A percentile compares a stretch with the other conserved stretches of the same genome.
Conservation (phyloP, 2,329 filamentous ascomycete species). For the Macrophomina phaseolina region DNA sequence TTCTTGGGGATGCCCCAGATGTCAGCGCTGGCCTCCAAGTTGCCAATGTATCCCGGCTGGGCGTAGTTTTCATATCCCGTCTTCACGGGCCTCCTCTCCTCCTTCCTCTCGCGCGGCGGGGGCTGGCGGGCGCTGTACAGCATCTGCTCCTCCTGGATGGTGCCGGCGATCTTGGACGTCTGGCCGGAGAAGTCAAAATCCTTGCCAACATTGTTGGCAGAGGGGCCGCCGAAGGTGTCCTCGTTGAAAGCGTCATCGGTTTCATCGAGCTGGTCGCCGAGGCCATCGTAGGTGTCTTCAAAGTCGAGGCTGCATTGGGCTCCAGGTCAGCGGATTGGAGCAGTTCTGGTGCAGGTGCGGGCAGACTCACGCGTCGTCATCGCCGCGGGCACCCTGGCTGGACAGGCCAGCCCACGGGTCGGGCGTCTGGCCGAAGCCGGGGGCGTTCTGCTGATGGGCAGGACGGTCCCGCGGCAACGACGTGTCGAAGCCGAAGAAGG, state of each 20-base stretch:
- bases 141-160: conserved; percentile 88
- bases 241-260: conserved; percentile 95
- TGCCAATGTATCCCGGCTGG: conserved; percentile 81
- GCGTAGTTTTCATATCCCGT: conserved; percentile 93
- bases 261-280: conserved; percentile 90
- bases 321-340: conserved; percentile 50
- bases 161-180: conserved; percentile 84
- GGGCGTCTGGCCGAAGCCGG: conserved; percentile 80
- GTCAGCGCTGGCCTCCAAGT: conserved; percentile 89
- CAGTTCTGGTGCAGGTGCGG: conserved; percentile 31
- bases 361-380: conserved; percentile 64
- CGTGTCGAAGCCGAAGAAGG: conserved; percentile 89
- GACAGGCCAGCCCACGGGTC: conserved; percentile 90
- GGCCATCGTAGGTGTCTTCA: conserved; percentile 95
- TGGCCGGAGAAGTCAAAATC: conserved; percentile 98
- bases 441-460: conserved; percentile 69
- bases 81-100: conserved; percentile 65
- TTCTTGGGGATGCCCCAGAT: conserved; percentile 82
- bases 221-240: conserved; percentile 76
- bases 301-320: conserved; percentile 72
- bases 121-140: conserved; percentile 79
- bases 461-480: conserved; percentile 64
- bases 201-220: conserved; percentile 70
- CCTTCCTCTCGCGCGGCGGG: conserved; percentile 54
- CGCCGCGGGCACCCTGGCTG: conserved; percentile 54